Percentiles rank a stretch among this genome's conserved stretches.
Evolutionary conservation across 495 filamentous ascomycete species (phyloP).

Genomic region (Aspergillus indologenus): DNA sequence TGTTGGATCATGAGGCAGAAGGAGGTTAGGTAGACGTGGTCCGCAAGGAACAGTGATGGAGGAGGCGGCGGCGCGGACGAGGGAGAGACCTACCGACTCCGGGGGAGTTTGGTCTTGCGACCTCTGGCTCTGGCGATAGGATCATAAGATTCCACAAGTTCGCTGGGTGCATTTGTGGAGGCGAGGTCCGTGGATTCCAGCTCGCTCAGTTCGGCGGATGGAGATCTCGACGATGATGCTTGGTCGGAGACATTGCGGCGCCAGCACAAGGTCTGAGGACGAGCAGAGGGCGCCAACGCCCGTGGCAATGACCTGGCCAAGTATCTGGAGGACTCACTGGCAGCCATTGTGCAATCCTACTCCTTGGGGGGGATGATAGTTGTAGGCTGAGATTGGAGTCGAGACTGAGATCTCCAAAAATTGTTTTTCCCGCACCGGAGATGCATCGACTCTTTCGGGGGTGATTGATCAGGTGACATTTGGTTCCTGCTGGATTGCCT

Average conservation of each 20-base stretch:
- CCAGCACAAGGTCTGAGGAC: conserved; percentile 32
- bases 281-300: conserved; percentile 33
- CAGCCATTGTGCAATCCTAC: conserved; percentile 37
- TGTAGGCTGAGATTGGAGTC: conserved; percentile 18
- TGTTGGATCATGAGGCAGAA: neutral
- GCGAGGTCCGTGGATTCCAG: conserved; percentile 40
- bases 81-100: conserved; percentile 55
- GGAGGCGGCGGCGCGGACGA: neutral
- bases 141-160: conserved; percentile 48
- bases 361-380: no score
- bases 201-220: conserved; percentile 34
- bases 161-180: conserved; percentile 22
- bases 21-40: neutral
- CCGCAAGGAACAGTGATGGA: neutral
- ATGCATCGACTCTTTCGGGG: conserved; percentile 15
- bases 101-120: conserved; percentile 57
- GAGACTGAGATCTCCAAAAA: conserved; percentile 30
- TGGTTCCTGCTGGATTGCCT: neutral
- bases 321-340: conserved; percentile 41
- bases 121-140: conserved; percentile 51
- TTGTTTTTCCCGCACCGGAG: conserved; percentile 35
- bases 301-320: conserved; percentile 43
- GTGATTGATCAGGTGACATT: conserved; percentile 16
- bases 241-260: conserved; percentile 50
- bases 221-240: conserved; percentile 34